Conservation (phyloP, 495 filamentous ascomycete genomes). For the Penicillium crystallinum region DNA sequence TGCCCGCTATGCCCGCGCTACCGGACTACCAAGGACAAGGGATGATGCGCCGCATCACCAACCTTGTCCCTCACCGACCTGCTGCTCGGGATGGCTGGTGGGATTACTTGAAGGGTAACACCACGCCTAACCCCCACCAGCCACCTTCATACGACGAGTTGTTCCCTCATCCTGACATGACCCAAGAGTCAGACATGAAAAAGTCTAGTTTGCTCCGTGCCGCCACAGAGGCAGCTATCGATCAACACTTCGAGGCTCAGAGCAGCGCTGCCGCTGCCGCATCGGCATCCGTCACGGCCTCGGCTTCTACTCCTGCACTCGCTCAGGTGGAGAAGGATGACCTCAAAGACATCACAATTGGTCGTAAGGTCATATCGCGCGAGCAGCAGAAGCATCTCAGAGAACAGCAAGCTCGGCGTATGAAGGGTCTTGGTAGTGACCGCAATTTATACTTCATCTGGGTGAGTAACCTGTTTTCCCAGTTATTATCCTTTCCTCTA, state of each 20-base stretch:
- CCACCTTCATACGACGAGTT: slow-evolving; percentile 82
- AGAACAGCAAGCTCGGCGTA: slow-evolving; percentile 64
- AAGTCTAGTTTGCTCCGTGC: slow-evolving; percentile 56
- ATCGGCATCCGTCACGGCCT: slow-evolving; percentile 7
- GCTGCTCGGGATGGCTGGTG: slow-evolving; percentile 60
- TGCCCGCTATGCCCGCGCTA: slow-evolving; percentile 55
- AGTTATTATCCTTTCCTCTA: not conserved
- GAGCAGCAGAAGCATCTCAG: slow-evolving; percentile 71
- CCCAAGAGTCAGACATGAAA: slow-evolving; percentile 51
- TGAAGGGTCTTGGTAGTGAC: slow-evolving; percentile 70
- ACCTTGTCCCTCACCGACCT: slow-evolving; percentile 60
- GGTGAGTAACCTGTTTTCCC: slow-evolving; percentile 49
- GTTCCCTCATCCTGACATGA: slow-evolving; percentile 52
- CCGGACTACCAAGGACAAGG: slow-evolving; percentile 69
- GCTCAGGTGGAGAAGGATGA: slow-evolving; percentile 30
- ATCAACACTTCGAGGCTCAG: slow-evolving; percentile 59
- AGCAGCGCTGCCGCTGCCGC: slow-evolving; percentile 36
- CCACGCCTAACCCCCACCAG: slow-evolving; percentile 35
- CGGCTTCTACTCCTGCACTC: slow-evolving; percentile 30
- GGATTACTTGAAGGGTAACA: slow-evolving; percentile 55
- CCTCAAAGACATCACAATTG: slow-evolving; percentile 42
- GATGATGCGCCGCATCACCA: slow-evolving; percentile 68
- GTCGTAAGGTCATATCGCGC: slow-evolving; percentile 50
- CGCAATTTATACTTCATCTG: slow-evolving; percentile 81
- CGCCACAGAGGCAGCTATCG: slow-evolving; percentile 58